Evolutionary conservation across 169 alveolate genomes (phyloP), one percentile per base, ranked within the genome.

Genomic region (Plasmodium cynomolgi): DNA sequence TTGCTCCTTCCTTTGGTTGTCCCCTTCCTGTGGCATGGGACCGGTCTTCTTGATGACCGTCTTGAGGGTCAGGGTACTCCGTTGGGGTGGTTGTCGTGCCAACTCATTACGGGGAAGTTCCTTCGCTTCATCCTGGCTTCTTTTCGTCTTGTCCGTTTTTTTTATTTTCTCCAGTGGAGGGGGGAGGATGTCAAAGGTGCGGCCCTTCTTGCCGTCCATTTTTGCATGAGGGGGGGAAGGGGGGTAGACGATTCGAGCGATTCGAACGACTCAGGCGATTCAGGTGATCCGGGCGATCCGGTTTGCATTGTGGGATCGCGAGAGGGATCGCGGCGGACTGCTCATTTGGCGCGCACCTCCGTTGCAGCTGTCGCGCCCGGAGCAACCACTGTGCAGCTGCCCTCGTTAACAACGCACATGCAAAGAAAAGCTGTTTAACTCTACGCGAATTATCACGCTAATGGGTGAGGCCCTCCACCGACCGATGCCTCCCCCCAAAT

Each of bases 161-260:
- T 15, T 75, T 74, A 85, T 85, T 75, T 31, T 85, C 68, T 85
- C 93, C 23, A 85, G 50, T 26, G 93, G 86, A 1, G 93, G 93
- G 9, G 93, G 93, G 2, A 85, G 44, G 23, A 85, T 85, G 62
- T 85, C 93, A 15, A 20, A 85, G 37, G 29, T 44, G 31, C 5
- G 47, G 26, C 75, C 47, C 47, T 17, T 50, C 37, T 85, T 74
- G 20, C 74, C 33, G 50, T 84, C 34, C 92, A 84, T 84, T 83
- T 81, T 83, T 41, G 71, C 62, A 47, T 41, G 13, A 20, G 5
- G 20, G 34, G 31, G 44, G 26, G 34, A 5, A 3, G 71, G 34
- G 20, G 62, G 62, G 62, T 50, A 50, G 23, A 15, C 23, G 1
- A 41, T 6, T 41, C 50, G 11, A 41, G 50, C 13, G 15, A 9